Base-by-base conservation (phyloP, 2,329 filamentous ascomycete species). In the Sclerotinia spermophila region DNA sequence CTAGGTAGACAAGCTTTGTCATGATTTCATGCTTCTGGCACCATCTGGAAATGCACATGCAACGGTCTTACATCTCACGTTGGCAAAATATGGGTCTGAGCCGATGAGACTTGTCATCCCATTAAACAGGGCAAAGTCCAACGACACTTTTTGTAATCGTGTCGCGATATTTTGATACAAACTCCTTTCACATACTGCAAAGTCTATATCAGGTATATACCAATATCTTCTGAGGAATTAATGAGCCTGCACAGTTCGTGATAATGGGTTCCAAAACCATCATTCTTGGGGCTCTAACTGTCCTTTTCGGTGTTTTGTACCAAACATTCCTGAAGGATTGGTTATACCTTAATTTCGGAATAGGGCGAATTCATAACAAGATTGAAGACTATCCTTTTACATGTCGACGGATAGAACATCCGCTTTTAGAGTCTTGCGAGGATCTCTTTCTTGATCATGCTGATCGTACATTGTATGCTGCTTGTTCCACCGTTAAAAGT, bases 301-400 rank as follows among this genome's bases (percentile, higher is more conserved):
- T 65, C 33, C 24, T 65, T 33, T 27, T 27, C n/a, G 62, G 24
- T 24, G 44, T 76, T 24, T 51, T 79, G 11, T 80, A 79, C 68
- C 78, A 80, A 74, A 75, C 76, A 38, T 35, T 78, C 24, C 72
- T 78, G 69, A 78, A 77, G 62, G 48, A 74, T 48, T 33, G 78
- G 38, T 45, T 80, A 13, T 79, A 79, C 69, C 69, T 76, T 45
- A 73, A 73, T 21, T 44, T 81, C 11, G 79, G 80, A 24, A 53
- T 77, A 68, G 77, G 76, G 5, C 79, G 79, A 17, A 70, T 71
- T 40, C 69, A 81, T 62, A 74, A 75, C 38, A 73, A 77, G 2
- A 75, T 82, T 67, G 75, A 77, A 3, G 75, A 78, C 17, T 82
- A 81, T 71, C 77, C 78, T 72, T 48, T 72, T 13, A 69, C 71